phyloP scores from a whole-genome alignment of 305 asterid species.

The Coffea humblotiana region DNA sequence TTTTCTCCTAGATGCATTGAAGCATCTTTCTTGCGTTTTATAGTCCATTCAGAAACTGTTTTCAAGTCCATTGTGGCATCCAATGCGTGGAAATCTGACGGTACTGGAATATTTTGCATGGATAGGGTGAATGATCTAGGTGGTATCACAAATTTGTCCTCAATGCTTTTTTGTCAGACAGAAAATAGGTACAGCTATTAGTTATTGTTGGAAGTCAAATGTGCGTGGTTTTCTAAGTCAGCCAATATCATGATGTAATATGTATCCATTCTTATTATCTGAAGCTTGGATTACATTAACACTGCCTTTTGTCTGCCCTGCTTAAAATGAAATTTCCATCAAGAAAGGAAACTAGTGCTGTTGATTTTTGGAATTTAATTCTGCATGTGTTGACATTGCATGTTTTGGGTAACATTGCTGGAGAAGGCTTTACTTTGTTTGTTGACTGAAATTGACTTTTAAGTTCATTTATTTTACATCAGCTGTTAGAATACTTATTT shows the following conservation, averaged over 20 bases:
- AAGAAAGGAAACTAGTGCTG: not conserved
- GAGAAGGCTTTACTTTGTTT: not conserved
- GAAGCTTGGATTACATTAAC: not conserved
- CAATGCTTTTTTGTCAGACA: not conserved
- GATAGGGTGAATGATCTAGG: not conserved
- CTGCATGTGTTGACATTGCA: not conserved
- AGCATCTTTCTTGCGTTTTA: not conserved
- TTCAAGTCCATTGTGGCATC: not conserved
- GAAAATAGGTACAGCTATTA: not conserved
- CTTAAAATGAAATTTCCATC: not conserved
- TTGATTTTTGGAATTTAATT: not conserved
- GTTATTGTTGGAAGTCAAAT: not conserved
- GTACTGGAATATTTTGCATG: not conserved
- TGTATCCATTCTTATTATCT: not conserved
- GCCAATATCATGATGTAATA: not conserved
- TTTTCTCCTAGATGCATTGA: not conserved
- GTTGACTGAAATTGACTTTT: not conserved
- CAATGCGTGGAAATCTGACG: not conserved
- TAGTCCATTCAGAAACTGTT: not conserved
- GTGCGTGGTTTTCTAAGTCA: not conserved
- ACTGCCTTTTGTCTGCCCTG: not conserved
- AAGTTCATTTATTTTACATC: not conserved
- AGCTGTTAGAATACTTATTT: not conserved
- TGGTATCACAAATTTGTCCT: not conserved
- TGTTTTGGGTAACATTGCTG: not conserved